These are phyloP conservation scores for Nyssa sinensis DNA, from an alignment of 148 eudicot genomes.

Conservation along the genomic window DNA sequence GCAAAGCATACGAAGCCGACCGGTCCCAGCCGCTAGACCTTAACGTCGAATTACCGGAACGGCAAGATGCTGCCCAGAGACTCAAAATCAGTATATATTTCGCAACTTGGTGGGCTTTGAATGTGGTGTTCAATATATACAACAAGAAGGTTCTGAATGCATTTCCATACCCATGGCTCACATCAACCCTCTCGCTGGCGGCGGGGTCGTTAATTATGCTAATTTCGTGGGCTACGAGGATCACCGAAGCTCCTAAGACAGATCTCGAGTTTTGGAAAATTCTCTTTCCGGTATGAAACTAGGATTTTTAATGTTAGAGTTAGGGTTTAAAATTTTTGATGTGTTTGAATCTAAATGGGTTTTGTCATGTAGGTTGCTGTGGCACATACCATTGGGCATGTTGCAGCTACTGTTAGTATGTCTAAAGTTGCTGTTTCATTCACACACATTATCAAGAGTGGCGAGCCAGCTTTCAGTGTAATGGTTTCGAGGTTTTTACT, in stretches of 20 bases:
- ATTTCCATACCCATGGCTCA: slow-evolving; percentile 72
- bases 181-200: slow-evolving; percentile 70
- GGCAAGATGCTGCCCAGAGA: slow-evolving; percentile 43
- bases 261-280: slow-evolving; percentile 60
- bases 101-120: slow-evolving; percentile 74
- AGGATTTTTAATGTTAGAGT: slow-evolving; percentile 1
- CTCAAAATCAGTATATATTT: slow-evolving; percentile 55
- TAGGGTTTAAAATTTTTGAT: neutral
- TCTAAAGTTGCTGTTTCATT: slow-evolving; percentile 59
- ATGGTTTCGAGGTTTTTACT: slow-evolving; percentile 50
- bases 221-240: slow-evolving; percentile 55
- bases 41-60: slow-evolving; percentile 36
- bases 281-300: slow-evolving; percentile 47
- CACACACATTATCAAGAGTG: slow-evolving; percentile 57
- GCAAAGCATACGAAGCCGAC: slow-evolving; percentile 58
- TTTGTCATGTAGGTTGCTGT: slow-evolving; percentile 48
- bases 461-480: slow-evolving; percentile 61
- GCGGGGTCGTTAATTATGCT: slow-evolving; percentile 68
- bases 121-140: slow-evolving; percentile 68
- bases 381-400: slow-evolving; percentile 65
- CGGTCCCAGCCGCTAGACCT: slow-evolving; percentile 34
- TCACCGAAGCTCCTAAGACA: slow-evolving; percentile 57
- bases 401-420: slow-evolving; percentile 61
- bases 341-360: neutral
- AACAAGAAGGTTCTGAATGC: slow-evolving; percentile 78